phyloP scores from a whole-genome alignment of 108 stramenopile genomes.

The Nitzschia putrida region DNA sequence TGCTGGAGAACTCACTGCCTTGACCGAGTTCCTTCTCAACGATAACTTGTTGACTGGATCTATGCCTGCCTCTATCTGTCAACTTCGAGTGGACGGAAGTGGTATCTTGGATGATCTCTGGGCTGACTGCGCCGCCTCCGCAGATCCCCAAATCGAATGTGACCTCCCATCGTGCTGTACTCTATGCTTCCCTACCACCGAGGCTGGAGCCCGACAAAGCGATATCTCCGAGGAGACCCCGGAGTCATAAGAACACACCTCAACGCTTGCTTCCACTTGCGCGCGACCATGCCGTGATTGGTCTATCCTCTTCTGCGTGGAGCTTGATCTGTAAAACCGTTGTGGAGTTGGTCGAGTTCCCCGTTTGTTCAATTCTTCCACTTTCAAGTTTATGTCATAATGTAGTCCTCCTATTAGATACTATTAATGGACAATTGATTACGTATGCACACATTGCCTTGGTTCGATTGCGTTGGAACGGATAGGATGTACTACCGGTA shows the following conservation, averaged over 20 bases:
- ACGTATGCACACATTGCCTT: too few relatives aligned
- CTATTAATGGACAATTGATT: too few relatives aligned
- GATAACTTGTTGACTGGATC: conserved; percentile 46
- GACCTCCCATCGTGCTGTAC: conserved; percentile 49
- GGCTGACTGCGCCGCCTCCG: conserved; percentile 40
- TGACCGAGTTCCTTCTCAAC: conserved; percentile 48
- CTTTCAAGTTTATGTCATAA: too few relatives aligned
- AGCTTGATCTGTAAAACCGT: too few relatives aligned
- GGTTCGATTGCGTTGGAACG: too few relatives aligned
- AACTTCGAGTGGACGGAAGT: conserved; percentile 33
- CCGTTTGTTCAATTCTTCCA: too few relatives aligned
- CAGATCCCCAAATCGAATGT: conserved; percentile 36
- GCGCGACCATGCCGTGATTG: too few relatives aligned
- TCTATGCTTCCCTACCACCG: conserved; percentile 39
- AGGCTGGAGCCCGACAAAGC: neutral
- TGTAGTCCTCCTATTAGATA: too few relatives aligned
- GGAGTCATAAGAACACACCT: neutral
- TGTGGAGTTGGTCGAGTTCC: too few relatives aligned
- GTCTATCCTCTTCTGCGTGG: too few relatives aligned
- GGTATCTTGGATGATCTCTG: conserved; percentile 46
- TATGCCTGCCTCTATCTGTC: conserved; percentile 49
- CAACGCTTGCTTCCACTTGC: too few relatives aligned
- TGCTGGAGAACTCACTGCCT: conserved; percentile 17
- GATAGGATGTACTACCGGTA: too few relatives aligned
- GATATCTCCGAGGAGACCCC: neutral